Conservation (phyloP, 306 rosid species). For the Rosa lucieae region DNA sequence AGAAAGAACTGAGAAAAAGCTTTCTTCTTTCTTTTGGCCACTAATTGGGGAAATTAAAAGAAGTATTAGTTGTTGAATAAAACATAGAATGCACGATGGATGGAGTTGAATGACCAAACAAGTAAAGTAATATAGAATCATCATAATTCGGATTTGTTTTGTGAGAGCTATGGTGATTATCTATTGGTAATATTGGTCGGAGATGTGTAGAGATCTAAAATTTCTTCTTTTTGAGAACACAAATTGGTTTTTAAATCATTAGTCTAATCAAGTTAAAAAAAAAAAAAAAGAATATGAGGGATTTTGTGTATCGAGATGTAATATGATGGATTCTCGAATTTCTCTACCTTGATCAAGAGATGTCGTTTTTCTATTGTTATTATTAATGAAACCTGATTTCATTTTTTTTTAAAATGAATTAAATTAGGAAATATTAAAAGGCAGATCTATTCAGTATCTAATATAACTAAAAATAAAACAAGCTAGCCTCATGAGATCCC, state of each 20-base stretch:
- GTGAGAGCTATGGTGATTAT: background rate
- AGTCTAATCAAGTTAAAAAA: too few species aligned
- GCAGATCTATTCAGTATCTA: background rate
- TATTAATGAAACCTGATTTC: too few species aligned
- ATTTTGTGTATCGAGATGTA: too few species aligned
- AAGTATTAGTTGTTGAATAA: background rate
- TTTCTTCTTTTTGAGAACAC: too few species aligned
- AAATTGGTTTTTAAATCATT: too few species aligned
- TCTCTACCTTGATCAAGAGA: too few species aligned
- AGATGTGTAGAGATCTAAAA: background rate
- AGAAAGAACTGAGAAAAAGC: background rate
- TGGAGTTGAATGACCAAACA: background rate
- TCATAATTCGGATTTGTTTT: background rate
- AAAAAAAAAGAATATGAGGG: too few species aligned
- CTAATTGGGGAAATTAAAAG: background rate
- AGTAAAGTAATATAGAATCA: background rate
- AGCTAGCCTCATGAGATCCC: background rate
- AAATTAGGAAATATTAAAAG: too few species aligned
- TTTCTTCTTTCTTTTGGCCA: conserved; percentile 8
- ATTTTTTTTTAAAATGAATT: too few species aligned
- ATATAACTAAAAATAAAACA: too few species aligned
- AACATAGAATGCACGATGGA: background rate
- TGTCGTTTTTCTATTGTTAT: too few species aligned
- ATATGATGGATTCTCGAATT: too few species aligned
- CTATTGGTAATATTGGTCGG: background rate